phyloP scores from a whole-genome alignment of 306 rosid genomes.

The Rosa chinensis region DNA sequence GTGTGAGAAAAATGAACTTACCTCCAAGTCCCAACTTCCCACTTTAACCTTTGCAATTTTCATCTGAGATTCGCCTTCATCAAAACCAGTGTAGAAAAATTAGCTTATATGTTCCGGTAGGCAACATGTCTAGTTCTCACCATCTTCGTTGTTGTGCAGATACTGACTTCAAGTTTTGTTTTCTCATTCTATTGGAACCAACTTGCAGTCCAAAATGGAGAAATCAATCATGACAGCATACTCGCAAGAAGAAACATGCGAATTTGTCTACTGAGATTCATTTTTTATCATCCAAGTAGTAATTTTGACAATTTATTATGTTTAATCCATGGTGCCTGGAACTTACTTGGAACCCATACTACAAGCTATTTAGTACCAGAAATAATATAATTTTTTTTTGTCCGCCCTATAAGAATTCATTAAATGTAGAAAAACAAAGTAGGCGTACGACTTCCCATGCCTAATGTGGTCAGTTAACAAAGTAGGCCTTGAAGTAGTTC shows the following conservation, averaged over 20 bases:
- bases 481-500: background rate
- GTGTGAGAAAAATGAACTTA: too few species aligned
- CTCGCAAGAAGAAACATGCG: background rate
- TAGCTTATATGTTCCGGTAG: background rate
- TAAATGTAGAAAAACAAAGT: too few species aligned
- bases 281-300: too few species aligned
- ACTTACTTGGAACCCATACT: too few species aligned
- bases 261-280: background rate
- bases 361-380: too few species aligned
- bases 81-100: constrained; percentile 1
- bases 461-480: background rate
- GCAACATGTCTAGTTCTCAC: constrained; percentile 4
- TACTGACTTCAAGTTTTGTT: background rate
- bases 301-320: too few species aligned
- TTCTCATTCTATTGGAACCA: background rate
- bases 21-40: constrained; percentile 53
- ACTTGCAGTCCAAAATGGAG: background rate
- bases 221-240: background rate
- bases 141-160: background rate
- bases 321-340: too few species aligned
- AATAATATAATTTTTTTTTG: too few species aligned
- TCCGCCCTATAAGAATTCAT: too few species aligned
- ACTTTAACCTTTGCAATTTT: constrained; percentile 57
- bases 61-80: constrained; percentile 33
- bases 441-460: background rate